Conservation (phyloP, 768 basidiomycete species). For the Tricholoma sp. region DNA sequence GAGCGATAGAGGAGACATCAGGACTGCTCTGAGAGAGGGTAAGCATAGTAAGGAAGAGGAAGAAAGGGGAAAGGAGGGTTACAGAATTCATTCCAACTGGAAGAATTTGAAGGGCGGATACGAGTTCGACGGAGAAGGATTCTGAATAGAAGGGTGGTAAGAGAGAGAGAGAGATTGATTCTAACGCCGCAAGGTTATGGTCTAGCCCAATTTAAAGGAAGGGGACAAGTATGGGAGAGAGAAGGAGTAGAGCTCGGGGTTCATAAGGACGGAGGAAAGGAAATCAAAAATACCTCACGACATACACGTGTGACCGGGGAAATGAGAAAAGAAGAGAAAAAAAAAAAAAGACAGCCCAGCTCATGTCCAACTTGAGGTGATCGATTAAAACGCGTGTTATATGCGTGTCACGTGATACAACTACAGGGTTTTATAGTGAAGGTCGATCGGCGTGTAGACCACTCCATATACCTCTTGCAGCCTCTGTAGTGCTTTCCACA, state of each 20-base stretch:
- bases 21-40: background rate
- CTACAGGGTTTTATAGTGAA: constrained; percentile 27
- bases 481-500: constrained; percentile 75
- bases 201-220: constrained; percentile 1
- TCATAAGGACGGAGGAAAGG: constrained; percentile 4
- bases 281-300: constrained; percentile 36
- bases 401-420: constrained; percentile 25
- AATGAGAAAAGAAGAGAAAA: constrained; percentile 9
- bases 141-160: background rate
- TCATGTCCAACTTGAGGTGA: constrained; percentile 12
- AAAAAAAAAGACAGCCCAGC: constrained; percentile 17
- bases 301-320: constrained; percentile 35
- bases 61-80: background rate
- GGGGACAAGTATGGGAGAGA: background rate
- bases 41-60: background rate
- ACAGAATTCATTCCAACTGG: background rate
- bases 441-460: constrained; percentile 79
- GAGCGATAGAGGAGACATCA: constrained; percentile 24
- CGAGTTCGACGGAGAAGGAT: background rate
- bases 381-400: constrained; percentile 6
- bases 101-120: constrained; percentile 4
- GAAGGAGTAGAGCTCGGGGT: background rate
- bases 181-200: constrained; percentile 6
- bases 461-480: constrained; percentile 86
- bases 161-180: background rate